Base-by-base conservation (phyloP, 2,329 filamentous ascomycete genomes). In the Xylariaceae sp. region DNA sequence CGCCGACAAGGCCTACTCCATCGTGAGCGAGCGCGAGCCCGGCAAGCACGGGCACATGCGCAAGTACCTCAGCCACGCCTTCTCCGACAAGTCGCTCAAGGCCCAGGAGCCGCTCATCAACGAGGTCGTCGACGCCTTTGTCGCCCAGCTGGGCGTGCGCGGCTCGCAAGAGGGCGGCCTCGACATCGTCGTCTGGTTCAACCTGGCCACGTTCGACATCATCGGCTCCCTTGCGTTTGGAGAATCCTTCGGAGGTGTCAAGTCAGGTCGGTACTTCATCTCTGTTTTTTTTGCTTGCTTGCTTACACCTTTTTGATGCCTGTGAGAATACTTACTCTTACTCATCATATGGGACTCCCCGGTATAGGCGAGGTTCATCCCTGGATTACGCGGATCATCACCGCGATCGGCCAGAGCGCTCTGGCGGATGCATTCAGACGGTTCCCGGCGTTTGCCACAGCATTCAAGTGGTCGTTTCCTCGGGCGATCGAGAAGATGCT, bases 21-120 rank as follows among this genome's bases (percentile, higher is more conserved):
- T 57, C 19, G 44, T 53, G 14, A 54, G 48, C 38, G 52, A 52
- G 41, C 40, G 41, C n/a, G 46, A 49, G 19, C 41, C 44, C 2
- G 46, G 46, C 4, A 41, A 26, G 1, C 51, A 56, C 17, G 39
- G 29, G 7, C 31, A 51, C 32, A 55, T 55, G 53, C 39, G 50
- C 14, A 40, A 24, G 15, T 43, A 38, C 13, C 43, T 60, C 5
- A 38, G 51, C 2, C 35, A 41, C 16, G 55, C 50, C 12, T 61
- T 62, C 41, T 46, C 47, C 16, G 42, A 56, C 36, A 19, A 43
- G 26, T 41, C 59, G 43, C 38, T 61, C 41, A 43, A 38, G 7
- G 53, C 53, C 16, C 56, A 59, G 28, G 55, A 59, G 26, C 34
- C 43, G 1, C 38, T 56, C 8, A 40, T 60, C 14, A 21, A 24